Percentiles rank a stretch among this genome's conserved stretches.
Conservation (phyloP, 441 rosid species). For the Omphalea diandra region DNA sequence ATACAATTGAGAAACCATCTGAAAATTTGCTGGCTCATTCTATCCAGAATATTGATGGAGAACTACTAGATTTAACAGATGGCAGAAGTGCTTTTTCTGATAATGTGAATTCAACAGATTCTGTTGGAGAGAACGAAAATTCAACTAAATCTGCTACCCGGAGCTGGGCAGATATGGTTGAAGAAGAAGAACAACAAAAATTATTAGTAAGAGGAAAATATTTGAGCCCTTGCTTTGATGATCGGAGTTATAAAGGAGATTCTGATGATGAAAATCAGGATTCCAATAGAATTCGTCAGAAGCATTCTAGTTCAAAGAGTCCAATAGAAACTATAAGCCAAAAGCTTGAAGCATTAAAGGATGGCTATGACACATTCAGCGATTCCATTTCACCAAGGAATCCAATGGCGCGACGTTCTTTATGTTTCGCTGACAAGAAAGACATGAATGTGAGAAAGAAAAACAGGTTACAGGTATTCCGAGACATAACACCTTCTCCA, state of each 20-base stretch:
- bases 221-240: slow-evolving; percentile 1
- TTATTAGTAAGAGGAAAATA: slow-evolving; percentile 18
- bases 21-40: slow-evolving; percentile 14
- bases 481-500: slow-evolving; percentile 47
- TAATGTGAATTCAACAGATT: not conserved
- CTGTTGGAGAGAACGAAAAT: not conserved
- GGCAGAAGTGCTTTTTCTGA: not conserved
- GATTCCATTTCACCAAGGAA: slow-evolving; percentile 24
- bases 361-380: slow-evolving; percentile 11
- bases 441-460: slow-evolving; percentile 14
- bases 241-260: slow-evolving; percentile 26
- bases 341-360: slow-evolving; percentile 33
- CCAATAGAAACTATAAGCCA: slow-evolving; percentile 27
- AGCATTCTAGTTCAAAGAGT: slow-evolving; percentile 21
- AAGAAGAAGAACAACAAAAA: slow-evolving; percentile 54
- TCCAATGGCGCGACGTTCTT: slow-evolving; percentile 29
- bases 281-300: slow-evolving; percentile 32
- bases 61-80: slow-evolving; percentile 20
- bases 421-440: slow-evolving; percentile 28
- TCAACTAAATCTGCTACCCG: slow-evolving; percentile 25
- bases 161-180: slow-evolving; percentile 87
- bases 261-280: slow-evolving; percentile 45
- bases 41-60: slow-evolving; percentile 21
- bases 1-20: not conserved
- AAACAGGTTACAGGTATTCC: slow-evolving; percentile 55